Evolutionary conservation across 2,329 filamentous ascomycete species (phyloP).

Genomic region (Trichoderma cornu-damae): DNA sequence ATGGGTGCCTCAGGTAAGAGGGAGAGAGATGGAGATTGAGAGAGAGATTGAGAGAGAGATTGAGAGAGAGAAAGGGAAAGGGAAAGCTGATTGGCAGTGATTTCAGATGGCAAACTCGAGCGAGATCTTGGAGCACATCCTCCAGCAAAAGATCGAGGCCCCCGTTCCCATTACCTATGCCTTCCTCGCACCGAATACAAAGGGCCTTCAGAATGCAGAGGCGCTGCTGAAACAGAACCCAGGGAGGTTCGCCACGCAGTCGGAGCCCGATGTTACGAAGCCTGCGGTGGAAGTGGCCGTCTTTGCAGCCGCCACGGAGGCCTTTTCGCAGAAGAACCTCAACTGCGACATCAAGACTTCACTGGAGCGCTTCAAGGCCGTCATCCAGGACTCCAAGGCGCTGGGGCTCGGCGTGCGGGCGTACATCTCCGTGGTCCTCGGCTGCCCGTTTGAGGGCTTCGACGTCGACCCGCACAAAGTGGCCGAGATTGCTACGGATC

Average conservation of each 20-base stretch:
- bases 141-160: conserved; percentile 52
- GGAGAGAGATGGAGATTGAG: not conserved
- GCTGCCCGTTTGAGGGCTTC: conserved; percentile 69
- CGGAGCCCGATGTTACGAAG: conserved; percentile 38
- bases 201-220: conserved; percentile 62
- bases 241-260: conserved; percentile 46
- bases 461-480: conserved; percentile 60
- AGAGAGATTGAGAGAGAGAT: no score
- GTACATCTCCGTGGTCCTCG: conserved; percentile 75
- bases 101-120: conserved; percentile 73
- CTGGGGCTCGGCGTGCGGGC: conserved; percentile 65
- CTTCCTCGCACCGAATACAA: conserved; percentile 73
- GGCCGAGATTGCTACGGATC: conserved; percentile 59
- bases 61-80: not conserved
- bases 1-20: conserved; percentile 71
- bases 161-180: conserved; percentile 62
- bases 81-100: conserved; percentile 18
- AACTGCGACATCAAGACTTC: conserved; percentile 75
- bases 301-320: conserved; percentile 76
- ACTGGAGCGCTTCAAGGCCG: conserved; percentile 61
- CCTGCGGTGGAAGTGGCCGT: conserved; percentile 67
- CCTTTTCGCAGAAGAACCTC: conserved; percentile 74
- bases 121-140: conserved; percentile 65
- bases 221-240: conserved; percentile 49
- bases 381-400: conserved; percentile 63